Evolutionary conservation across 2,329 filamentous ascomycete genomes (phyloP).

Genomic region (Arthrobotrys entomopaga): DNA sequence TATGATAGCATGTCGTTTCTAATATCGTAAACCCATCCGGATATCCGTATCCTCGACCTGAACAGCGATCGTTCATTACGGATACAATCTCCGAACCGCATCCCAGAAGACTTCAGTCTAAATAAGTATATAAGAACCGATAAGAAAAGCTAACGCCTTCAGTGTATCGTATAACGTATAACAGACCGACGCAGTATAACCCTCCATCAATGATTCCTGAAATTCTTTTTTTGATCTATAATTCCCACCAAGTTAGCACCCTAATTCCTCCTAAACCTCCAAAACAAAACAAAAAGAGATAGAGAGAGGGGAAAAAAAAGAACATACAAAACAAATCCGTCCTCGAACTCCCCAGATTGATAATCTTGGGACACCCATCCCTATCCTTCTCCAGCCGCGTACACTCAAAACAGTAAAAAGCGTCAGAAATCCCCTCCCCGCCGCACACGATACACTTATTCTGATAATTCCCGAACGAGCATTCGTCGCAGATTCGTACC

Average conservation of each 20-base stretch:
- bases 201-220: constrained; percentile 67
- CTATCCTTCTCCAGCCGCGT: constrained; percentile 95
- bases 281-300: constrained; percentile 56
- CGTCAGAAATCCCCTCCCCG: constrained; percentile 96
- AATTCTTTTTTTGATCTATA: constrained; percentile 75
- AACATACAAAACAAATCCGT: constrained; percentile 78
- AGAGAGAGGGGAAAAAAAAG: constrained; percentile 6
- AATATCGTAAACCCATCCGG: no score
- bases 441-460: constrained; percentile 99
- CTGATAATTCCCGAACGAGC: constrained; percentile 99
- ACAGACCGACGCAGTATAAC: no score
- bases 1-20: no score
- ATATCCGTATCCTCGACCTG: no score
- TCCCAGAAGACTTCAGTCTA: no score
- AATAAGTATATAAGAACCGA: no score
- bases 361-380: constrained; percentile 98
- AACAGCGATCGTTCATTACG: no score
- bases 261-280: background rate
- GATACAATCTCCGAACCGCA: no score
- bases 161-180: no score
- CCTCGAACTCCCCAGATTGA: constrained; percentile 93
- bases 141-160: no score
- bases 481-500: constrained; percentile 98
- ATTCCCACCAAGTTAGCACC: constrained; percentile 10
- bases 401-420: constrained; percentile 99